phyloP scores from a whole-genome alignment of 768 basidiomycete genomes.

The Nidularia sp. region DNA sequence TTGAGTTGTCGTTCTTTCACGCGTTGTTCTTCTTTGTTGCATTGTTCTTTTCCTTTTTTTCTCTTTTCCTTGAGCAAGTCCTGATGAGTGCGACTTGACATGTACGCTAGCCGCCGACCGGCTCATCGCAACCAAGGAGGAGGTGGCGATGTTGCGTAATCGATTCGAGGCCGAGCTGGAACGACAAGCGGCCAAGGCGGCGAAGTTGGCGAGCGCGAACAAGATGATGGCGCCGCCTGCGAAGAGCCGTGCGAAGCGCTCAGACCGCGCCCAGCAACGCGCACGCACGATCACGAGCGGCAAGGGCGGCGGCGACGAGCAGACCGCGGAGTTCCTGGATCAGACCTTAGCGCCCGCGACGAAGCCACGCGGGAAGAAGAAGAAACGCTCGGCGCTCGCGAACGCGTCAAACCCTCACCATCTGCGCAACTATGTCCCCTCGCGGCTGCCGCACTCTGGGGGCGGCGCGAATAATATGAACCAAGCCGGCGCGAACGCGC shows the following conservation, averaged over 20 bases:
- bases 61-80: constrained; percentile 11
- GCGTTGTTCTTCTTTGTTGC: constrained; percentile 6
- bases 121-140: constrained; percentile 61
- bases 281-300: constrained; percentile 20
- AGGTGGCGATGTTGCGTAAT: constrained; percentile 59
- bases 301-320: constrained; percentile 25
- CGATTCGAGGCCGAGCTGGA: constrained; percentile 74
- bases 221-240: constrained; percentile 14
- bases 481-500: constrained; percentile 27
- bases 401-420: constrained; percentile 97
- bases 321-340: constrained; percentile 33
- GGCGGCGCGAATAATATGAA: constrained; percentile 14
- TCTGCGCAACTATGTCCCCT: constrained; percentile 89
- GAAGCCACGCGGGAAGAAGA: constrained; percentile 67
- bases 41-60: constrained; percentile 13
- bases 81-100: constrained; percentile 5
- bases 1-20: background rate
- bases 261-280: constrained; percentile 33
- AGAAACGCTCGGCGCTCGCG: constrained; percentile 87
- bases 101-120: constrained; percentile 61
- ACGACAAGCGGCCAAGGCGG: constrained; percentile 61
- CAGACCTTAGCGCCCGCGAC: constrained; percentile 17
- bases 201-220: constrained; percentile 42
- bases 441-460: constrained; percentile 57
- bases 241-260: constrained; percentile 23